Base-by-base conservation (phyloP, 768 basidiomycete species). In the Ramaria rubella region DNA sequence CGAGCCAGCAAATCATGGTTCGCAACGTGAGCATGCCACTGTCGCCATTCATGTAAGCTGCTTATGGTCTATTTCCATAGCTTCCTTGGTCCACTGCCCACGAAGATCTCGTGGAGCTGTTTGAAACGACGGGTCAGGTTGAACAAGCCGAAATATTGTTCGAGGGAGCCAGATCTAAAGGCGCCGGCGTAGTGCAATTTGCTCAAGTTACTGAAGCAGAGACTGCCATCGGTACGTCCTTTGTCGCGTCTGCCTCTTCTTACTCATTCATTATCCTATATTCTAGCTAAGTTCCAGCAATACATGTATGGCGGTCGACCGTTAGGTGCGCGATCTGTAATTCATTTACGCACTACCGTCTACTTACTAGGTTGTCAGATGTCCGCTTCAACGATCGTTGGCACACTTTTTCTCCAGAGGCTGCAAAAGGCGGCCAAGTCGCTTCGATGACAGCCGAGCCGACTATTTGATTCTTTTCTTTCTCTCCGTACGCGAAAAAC, bases 81-180 rank as follows among this genome's bases (percentile, higher is more conserved):
- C 73, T 99, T 17, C 95, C 95, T 1, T 99, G 94, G 94, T 97
- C 95, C 9, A 99, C 95, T 44, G 94, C 95, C 6, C 97, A 99
- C 68, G 95, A 99, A 68, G 95, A 99, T 68, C 75, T 99, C 43
- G 94, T 99, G 21, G 95, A 99, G 72, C 72, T 99, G 19, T 99
- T 99, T 64, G 94, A 97, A 75, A 99, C 95, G 31, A 96, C 94
- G 0, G 95, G 94, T 9, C 87, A 87, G 62, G 95, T 99, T 33
- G 89, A 94, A 65, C 75, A 92, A 31, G 95, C 95, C 2, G 95
- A 99, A 72, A 95, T 97, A 61, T 71, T 99, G 46, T 94, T 88
- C 64, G 94, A 97, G 64, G 89, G 90, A 15, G 85, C 87, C 0
- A 83, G 95, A 54, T 92, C 90, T 49, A 96, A 96, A 70, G 95